Conservation (phyloP, 257 asterid species). For the Orobanche coerulescens region DNA sequence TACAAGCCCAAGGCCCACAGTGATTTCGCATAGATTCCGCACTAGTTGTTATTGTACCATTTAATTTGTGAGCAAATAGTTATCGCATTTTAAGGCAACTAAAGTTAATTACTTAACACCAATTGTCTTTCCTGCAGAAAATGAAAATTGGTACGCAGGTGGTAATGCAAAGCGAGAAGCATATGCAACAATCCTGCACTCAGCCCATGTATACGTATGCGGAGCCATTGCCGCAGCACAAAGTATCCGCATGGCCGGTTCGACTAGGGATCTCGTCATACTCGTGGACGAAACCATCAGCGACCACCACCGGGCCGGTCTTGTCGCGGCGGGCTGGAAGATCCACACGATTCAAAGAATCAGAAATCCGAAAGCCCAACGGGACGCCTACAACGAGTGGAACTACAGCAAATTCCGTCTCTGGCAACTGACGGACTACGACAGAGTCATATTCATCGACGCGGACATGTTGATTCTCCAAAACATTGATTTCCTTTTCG, state of each 20-base stretch:
- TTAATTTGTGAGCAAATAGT: not conserved
- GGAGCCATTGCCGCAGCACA: conserved; percentile 97
- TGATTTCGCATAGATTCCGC: not conserved
- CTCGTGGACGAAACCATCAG: conserved; percentile 74
- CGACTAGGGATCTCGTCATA: conserved; percentile 81
- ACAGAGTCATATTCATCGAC: conserved; percentile 79
- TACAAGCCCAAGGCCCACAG: no score
- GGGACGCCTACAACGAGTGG: conserved; percentile 89
- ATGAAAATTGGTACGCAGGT: conserved; percentile 51
- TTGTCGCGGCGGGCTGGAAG: conserved; percentile 91
- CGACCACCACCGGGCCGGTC: conserved; percentile 66
- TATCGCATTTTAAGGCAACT: no score
- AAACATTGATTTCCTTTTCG: conserved; percentile 78
- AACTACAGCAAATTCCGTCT: conserved; percentile 88
- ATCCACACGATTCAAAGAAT: conserved; percentile 65
- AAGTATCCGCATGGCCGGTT: conserved; percentile 85
- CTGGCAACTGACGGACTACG: conserved; percentile 91
- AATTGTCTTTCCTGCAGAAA: conserved; percentile 32
- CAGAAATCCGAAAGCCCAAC: conserved; percentile 84
- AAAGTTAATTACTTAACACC: no score
- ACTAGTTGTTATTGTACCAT: not conserved
- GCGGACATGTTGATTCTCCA: conserved; percentile 67
- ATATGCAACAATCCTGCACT: conserved; percentile 82
- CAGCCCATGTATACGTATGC: conserved; percentile 81
- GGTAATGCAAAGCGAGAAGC: conserved; percentile 68